A percentile compares a stretch with the other conserved stretches of the same genome.
phyloP scores from a whole-genome alignment of 768 basidiomycete species.

The Suillus subalutaceus region DNA sequence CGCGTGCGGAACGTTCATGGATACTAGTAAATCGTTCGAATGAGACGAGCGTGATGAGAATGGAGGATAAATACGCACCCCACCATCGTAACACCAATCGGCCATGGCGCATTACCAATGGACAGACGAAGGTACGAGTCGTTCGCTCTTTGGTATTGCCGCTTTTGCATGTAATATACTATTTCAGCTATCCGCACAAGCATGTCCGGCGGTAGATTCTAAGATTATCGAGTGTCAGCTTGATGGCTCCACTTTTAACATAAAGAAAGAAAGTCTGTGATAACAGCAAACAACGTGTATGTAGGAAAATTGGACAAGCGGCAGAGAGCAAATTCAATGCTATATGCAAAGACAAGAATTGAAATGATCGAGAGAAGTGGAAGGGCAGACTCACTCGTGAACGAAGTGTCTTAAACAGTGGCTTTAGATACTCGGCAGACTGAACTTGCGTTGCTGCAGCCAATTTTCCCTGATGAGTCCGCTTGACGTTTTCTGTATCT shows the following conservation, averaged over 20 bases:
- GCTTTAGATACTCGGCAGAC: constrained; percentile 96
- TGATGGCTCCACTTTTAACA: background rate
- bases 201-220: constrained; percentile 85
- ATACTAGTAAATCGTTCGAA: constrained; percentile 54
- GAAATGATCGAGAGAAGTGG: background rate
- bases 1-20: constrained; percentile 95
- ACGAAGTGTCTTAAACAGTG: constrained; percentile 88
- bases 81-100: constrained; percentile 99
- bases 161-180: constrained; percentile 93
- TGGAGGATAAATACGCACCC: constrained; percentile 57
- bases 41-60: background rate
- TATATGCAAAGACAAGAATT: constrained; percentile 1
- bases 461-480: constrained; percentile 87
- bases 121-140: constrained; percentile 96
- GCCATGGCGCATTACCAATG: constrained; percentile 99
- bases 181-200: constrained; percentile 89
- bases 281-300: background rate
- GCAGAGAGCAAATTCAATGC: background rate
- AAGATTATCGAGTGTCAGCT: background rate
- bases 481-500: constrained; percentile 75
- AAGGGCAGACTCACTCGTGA: constrained; percentile 66
- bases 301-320: background rate
- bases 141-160: constrained; percentile 94
- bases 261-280: too few relatives aligned
- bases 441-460: constrained; percentile 96